phyloP scores from a whole-genome alignment of 2,329 filamentous ascomycete genomes.

The Pseudocercospora pini-densiflorae region DNA sequence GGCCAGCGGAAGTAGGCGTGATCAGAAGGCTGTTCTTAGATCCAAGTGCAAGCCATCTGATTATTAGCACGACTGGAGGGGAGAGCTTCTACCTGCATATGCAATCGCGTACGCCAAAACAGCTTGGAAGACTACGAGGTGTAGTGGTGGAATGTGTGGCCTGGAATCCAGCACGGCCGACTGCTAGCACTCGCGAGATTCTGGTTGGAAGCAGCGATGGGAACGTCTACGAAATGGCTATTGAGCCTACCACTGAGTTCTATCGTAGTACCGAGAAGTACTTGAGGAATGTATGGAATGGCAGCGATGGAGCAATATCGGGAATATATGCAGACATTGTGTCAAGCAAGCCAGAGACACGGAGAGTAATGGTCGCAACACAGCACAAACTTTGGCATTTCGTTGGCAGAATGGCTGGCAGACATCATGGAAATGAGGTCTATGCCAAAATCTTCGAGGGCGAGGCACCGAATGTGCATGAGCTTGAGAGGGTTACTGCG shows the following conservation, averaged over 20 bases:
- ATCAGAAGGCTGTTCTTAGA: conserved; percentile 98
- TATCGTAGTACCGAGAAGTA: conserved; percentile 96
- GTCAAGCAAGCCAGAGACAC: conserved; percentile 68
- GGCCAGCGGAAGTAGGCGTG: conserved; percentile 84
- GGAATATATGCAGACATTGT: conserved; percentile 84
- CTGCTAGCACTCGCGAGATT: conserved; percentile 92
- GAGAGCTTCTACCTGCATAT: conserved; percentile 99
- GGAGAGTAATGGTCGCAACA: conserved; percentile 80
- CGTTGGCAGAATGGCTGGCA: conserved; percentile 73
- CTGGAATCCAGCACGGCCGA: conserved; percentile 93
- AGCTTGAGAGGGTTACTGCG: conserved; percentile 65
- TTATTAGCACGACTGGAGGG: conserved; percentile 87
- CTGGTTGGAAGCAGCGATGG: conserved; percentile 90
- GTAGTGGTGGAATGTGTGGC: conserved; percentile 87
- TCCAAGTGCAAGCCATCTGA: conserved; percentile 90
- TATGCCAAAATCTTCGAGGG: conserved; percentile 88
- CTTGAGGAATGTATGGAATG: conserved; percentile 79
- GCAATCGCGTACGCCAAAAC: conserved; percentile 85
- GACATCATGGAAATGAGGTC: conserved; percentile 68
- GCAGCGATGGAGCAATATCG: conserved; percentile 80
- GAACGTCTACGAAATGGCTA: conserved; percentile 91
- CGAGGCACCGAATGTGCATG: conserved; percentile 78
- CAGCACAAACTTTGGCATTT: conserved; percentile 80
- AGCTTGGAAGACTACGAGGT: conserved; percentile 79
- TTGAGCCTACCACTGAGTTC: conserved; percentile 93